These are phyloP conservation scores for Peziza echinospora DNA, from an alignment of 495 filamentous ascomycete species.

Conservation along the genomic window DNA sequence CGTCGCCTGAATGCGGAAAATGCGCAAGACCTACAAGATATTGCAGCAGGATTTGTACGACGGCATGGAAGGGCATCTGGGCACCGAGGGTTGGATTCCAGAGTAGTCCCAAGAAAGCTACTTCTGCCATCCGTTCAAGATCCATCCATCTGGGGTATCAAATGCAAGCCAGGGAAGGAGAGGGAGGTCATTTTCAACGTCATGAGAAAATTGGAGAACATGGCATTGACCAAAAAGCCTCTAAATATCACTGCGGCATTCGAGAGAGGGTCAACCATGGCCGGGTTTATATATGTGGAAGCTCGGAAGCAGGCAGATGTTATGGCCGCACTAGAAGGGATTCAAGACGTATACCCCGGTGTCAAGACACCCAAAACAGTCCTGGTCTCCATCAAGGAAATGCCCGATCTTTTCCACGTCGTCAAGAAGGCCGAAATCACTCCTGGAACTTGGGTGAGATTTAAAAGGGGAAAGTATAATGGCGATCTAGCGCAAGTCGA, in stretches of 20 bases:
- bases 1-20: slow-evolving; percentile 59
- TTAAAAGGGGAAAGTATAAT: slow-evolving; percentile 62
- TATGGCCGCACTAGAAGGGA: slow-evolving; percentile 51
- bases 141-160: slow-evolving; percentile 85
- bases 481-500: slow-evolving; percentile 85
- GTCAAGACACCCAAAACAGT: slow-evolving; percentile 64
- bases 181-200: slow-evolving; percentile 68
- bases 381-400: slow-evolving; percentile 86
- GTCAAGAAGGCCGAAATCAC: slow-evolving; percentile 67
- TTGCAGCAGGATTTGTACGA: slow-evolving; percentile 64
- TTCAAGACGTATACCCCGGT: slow-evolving; percentile 67
- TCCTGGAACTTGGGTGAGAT: slow-evolving; percentile 76
- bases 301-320: slow-evolving; percentile 72
- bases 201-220: slow-evolving; percentile 67
- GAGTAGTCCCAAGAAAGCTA: slow-evolving; percentile 63
- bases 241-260: slow-evolving; percentile 71
- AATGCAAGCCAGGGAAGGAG: slow-evolving; percentile 88
- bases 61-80: slow-evolving; percentile 44
- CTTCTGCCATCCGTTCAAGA: slow-evolving; percentile 88
- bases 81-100: slow-evolving; percentile 27
- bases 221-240: slow-evolving; percentile 47
- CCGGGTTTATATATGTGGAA: slow-evolving; percentile 89
- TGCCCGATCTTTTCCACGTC: slow-evolving; percentile 84
- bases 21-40: slow-evolving; percentile 67
- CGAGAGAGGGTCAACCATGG: slow-evolving; percentile 68